Evolutionary conservation across 2,329 filamentous ascomycete species (phyloP), one percentile per base, ranked within the genome.

Genomic region (Botrytis fabae): DNA sequence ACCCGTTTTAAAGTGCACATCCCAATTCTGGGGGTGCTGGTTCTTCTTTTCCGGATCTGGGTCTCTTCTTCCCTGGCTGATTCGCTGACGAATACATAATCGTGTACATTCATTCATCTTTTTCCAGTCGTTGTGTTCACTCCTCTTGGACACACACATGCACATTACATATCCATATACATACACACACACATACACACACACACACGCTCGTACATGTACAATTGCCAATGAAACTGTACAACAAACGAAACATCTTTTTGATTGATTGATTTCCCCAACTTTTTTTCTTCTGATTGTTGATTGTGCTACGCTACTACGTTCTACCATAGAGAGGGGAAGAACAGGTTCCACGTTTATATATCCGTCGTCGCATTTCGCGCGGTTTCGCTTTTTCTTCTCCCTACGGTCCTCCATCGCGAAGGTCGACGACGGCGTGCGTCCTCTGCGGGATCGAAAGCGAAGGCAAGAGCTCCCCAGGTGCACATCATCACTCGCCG

Each of bases 21-120:
- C 46, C 64, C 64, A 66, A 66, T 54, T 51, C 64, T 66, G 64
- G 35, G 64, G 64, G 64, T 54, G 64, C 25, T 54, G 51, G 40
- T 20, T 25, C 38, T 63, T 44, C 61, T 46, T 35, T 46, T 46
- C 40, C 61, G 40, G n/a, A 42, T 22, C 40, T 64, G 28, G 61
- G 32, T 20, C 32, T 20, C 35, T 38, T 44, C 42, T 28, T 16
- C 22, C 64, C 54, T 66, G 64, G 46, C 46, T 54, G 51, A 54
- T 54, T 66, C 32, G 46, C 40, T 28, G 40, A 54, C 40, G 28
- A 54, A 66, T 66, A 54, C 64, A 54, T 66, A 40, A 40, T 40
- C 32, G 48, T 28, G 28, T 51, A 25, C 46, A 38, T 40, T 32
- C 46, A 38, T 40, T 32, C 20, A 46, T 54, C n/a, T 25, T 22